Base-by-base conservation (phyloP, 805 yeast genomes). In the Blastobotrys mokoenaii region DNA sequence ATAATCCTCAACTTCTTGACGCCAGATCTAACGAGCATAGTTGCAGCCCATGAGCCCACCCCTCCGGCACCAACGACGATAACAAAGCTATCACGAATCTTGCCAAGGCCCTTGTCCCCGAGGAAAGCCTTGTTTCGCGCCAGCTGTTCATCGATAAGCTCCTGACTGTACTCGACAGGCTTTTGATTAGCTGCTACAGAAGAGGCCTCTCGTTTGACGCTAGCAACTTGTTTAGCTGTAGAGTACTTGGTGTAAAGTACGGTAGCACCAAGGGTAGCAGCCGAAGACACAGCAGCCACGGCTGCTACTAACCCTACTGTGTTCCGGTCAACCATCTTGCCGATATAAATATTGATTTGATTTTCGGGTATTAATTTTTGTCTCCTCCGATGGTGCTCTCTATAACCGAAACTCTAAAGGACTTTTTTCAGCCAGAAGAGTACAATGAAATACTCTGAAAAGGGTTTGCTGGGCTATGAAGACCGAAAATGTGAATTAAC, bases 21-120 rank as follows among this genome's bases (percentile, higher is more conserved):
- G 12, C 99, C 99, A 14, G 95, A 84, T 57, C 99, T 79, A 1
- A 84, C 83, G 46, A 93, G 72, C 84, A 94, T 86, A 3, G 55
- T 51, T 20, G 55, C 57, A 2, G 42, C 95, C 90, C 96, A 89
- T 0, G 97, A 89, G 2, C 99, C 99, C 35, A 93, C 99, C 47
- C 99, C 99, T 47, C 99, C 99, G 14, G 90, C 93, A 27, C 99
- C 98, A 10, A 79, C 82, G 12, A 90, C 84, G 1, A 87, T 84
- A 4, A 88, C 73, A 46, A 76, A 73, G 58, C 84, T 81, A 14
- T 72, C 66, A 45, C 96, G 77, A 14, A 93, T 76, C 48, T 77
- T 77, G 15, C 66, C 63, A 77, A 88, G 80, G 1, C 96, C 97
- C 16, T 81, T 84, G 43, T 84, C 85, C 10, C 96, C 87, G 22